Conservation (phyloP, 352 stramenopile species). For the Phytopythium ostracodes region DNA sequence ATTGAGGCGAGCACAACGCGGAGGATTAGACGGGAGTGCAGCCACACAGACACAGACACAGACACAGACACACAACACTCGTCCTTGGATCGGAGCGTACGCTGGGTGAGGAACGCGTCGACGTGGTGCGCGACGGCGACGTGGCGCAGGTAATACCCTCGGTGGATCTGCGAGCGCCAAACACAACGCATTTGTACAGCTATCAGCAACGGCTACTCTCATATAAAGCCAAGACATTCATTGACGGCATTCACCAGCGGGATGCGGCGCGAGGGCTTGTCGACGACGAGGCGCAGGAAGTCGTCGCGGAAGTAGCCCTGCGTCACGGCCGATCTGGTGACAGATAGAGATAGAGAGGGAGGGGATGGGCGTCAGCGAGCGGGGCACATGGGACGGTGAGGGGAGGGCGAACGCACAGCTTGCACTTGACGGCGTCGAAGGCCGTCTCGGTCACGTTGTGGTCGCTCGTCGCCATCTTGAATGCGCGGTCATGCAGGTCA, state of each 20-base stretch:
- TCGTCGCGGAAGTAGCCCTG: slow-evolving; percentile 58
- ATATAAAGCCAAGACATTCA: neutral
- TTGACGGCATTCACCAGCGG: slow-evolving; percentile 42
- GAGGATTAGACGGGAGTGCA: no score
- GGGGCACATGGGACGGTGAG: neutral
- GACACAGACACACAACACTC: no score
- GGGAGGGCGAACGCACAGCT: slow-evolving; percentile 38
- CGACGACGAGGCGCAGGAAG: slow-evolving; percentile 54
- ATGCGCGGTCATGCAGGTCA: neutral
- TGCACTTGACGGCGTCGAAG: slow-evolving; percentile 71
- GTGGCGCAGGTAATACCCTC: slow-evolving; percentile 72
- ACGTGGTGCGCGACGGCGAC: slow-evolving; percentile 50
- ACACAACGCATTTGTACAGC: neutral
- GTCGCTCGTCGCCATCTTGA: slow-evolving; percentile 40
- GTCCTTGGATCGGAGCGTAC: slow-evolving; percentile 6
- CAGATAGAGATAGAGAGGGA: no score
- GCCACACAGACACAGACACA: no score
- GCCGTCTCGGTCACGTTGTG: slow-evolving; percentile 79
- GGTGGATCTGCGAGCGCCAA: slow-evolving; percentile 54
- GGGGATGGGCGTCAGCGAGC: neutral
- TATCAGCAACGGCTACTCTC: neutral
- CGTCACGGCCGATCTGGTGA: slow-evolving; percentile 47
- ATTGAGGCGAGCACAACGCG: no score
- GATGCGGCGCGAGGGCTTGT: slow-evolving; percentile 59
- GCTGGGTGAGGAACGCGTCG: slow-evolving; percentile 40